Evolutionary conservation across 2,329 filamentous ascomycete genomes (phyloP), one percentile per base, ranked within the genome.

Genomic region (Ciborinia camelliae): DNA sequence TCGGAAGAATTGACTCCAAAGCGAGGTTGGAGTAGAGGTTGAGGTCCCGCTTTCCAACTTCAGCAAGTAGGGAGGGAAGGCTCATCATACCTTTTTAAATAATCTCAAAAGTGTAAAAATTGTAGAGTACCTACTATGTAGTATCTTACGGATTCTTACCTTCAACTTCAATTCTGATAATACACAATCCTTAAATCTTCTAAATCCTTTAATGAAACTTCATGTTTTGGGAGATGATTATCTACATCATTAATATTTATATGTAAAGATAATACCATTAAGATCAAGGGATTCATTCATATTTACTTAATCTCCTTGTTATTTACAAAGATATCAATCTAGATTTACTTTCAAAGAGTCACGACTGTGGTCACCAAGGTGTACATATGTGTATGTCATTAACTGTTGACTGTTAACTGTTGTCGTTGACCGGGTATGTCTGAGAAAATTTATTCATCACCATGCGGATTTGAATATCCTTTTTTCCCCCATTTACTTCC

Each of bases 1-100:
- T 59, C 10, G 41, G 28, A 47, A 59, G 20, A 30, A 59, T 41
- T 41, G 37, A 59, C 55, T 20, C 55, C 41, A 47, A 59, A 35
- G n/a, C 28, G n/a, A 47, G 55, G n/a, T n/a, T n/a, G n/a, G n/a
- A n/a, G n/a, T n/a, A n/a, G n/a, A n/a, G n/a, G n/a, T n/a, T n/a
- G n/a, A n/a, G n/a, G n/a, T 59, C 1, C 28, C 32, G n/a, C 55
- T 48, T 59, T 47, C 55, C 55, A 35, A 47, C 30, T 47, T 23
- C 10, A 59, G 55, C 30, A 35, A 47, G 41, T 26, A 35, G 14
- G 12, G 30, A 47, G 12, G 2, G 39, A n/a, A n/a, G n/a, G n/a
- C n/a, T n/a, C n/a, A n/a, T 26, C 14, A 15, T 12, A 32, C 28
- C 43, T 47, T 32, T 14, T n/a, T n/a, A n/a, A n/a, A n/a, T n/a